Percentiles rank a stretch among this genome's conserved stretches.
Conservation (phyloP, 2,329 filamentous ascomycete species). For the Penicillium corylophilum region DNA sequence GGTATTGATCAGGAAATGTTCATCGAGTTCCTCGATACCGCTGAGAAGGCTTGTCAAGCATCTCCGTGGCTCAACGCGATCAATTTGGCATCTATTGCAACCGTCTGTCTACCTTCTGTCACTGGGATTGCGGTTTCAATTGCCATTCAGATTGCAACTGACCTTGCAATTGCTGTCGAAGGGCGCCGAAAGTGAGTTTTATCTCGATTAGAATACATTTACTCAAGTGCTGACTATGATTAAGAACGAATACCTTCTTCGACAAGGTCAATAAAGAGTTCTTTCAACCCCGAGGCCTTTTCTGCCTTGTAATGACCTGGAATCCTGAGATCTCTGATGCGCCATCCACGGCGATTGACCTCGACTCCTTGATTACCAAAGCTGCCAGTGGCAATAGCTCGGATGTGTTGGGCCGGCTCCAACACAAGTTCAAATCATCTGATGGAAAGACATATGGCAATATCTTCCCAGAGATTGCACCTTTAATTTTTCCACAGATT, state of each 20-base stretch:
- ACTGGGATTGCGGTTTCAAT: slow-evolving; percentile 47
- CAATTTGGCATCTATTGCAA: slow-evolving; percentile 44
- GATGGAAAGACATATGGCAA: slow-evolving; percentile 43
- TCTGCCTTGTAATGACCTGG: slow-evolving; percentile 56
- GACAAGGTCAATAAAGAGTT: slow-evolving; percentile 57
- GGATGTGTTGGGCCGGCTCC: slow-evolving; percentile 23
- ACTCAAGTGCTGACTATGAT: neutral
- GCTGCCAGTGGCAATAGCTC: slow-evolving; percentile 21
- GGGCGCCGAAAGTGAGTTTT: slow-evolving; percentile 32
- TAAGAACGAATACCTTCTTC: slow-evolving; percentile 54
- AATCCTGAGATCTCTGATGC: slow-evolving; percentile 41
- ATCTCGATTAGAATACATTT: neutral
- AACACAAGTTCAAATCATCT: slow-evolving; percentile 38
- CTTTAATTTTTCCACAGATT: slow-evolving; percentile 50
- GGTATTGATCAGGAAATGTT: slow-evolving; percentile 40
- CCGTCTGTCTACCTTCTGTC: slow-evolving; percentile 40
- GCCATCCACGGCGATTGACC: slow-evolving; percentile 28
- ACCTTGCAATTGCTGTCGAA: slow-evolving; percentile 44
- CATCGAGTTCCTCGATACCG: slow-evolving; percentile 38
- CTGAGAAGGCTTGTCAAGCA: slow-evolving; percentile 41
- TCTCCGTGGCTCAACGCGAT: slow-evolving; percentile 41
- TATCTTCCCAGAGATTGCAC: slow-evolving; percentile 48
- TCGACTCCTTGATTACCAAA: slow-evolving; percentile 40
- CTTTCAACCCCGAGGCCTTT: slow-evolving; percentile 58
- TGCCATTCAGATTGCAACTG: slow-evolving; percentile 45